Percentiles rank a stretch among this genome's conserved stretches.
Evolutionary conservation across 2,329 filamentous ascomycete genomes (phyloP).

Genomic region (Fusarium sp.): DNA sequence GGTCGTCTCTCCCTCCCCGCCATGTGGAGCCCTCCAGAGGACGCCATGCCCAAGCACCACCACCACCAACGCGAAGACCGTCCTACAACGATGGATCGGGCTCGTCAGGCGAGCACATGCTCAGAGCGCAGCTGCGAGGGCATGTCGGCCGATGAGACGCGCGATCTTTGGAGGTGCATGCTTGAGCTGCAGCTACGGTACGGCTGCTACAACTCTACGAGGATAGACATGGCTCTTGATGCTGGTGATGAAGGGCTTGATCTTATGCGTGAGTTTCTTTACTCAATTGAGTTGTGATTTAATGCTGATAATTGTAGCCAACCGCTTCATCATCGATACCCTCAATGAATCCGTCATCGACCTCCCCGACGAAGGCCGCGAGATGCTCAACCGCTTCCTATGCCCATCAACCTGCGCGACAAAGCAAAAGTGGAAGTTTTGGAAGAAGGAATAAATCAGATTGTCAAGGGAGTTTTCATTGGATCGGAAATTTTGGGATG

Average conservation of each 20-base stretch:
- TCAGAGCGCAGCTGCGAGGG: slow-evolving; percentile 48
- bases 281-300: neutral
- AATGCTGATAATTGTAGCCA: slow-evolving; percentile 43
- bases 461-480: neutral
- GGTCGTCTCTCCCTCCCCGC: slow-evolving; percentile 35
- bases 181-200: slow-evolving; percentile 60
- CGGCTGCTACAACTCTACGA: slow-evolving; percentile 62
- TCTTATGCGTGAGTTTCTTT: slow-evolving; percentile 57
- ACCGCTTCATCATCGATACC: slow-evolving; percentile 56
- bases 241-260: slow-evolving; percentile 54
- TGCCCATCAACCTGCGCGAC: slow-evolving; percentile 24
- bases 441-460: slow-evolving; percentile 42
- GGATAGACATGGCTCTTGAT: slow-evolving; percentile 60
- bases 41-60: slow-evolving; percentile 27
- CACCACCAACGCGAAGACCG: slow-evolving; percentile 11
- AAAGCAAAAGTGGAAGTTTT: slow-evolving; percentile 46
- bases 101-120: slow-evolving; percentile 44
- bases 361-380: slow-evolving; percentile 52
- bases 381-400: slow-evolving; percentile 49
- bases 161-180: slow-evolving; percentile 62
- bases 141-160: slow-evolving; percentile 54
- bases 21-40: slow-evolving; percentile 36
- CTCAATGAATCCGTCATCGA: slow-evolving; percentile 54
- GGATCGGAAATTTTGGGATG: neutral
- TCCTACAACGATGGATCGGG: slow-evolving; percentile 18